A percentile compares a stretch with the other conserved stretches of the same genome.
Evolutionary conservation across 2,329 filamentous ascomycete genomes (phyloP).

Genomic region (Aspergillus sp.): DNA sequence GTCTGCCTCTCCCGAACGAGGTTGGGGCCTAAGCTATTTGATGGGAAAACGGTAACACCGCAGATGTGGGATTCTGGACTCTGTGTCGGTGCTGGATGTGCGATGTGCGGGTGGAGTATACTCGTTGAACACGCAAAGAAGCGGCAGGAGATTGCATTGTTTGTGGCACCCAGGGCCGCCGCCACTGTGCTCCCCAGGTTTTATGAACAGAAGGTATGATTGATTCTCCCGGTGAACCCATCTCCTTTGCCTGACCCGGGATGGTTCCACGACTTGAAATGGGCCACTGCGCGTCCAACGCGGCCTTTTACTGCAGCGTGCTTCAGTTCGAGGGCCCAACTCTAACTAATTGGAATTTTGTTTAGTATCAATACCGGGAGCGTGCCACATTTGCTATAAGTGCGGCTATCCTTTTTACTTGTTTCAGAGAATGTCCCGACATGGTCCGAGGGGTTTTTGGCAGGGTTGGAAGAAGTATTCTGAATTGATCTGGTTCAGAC

Average conservation of each 20-base stretch:
- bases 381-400: conserved; percentile 65
- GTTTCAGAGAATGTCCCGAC: conserved; percentile 60
- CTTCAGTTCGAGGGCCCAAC: conserved; percentile 4
- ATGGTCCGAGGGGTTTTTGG: conserved; percentile 70
- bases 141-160: conserved; percentile 73
- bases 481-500: conserved; percentile 19
- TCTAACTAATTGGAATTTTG: conserved; percentile 22
- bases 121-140: conserved; percentile 66
- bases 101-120: conserved; percentile 79
- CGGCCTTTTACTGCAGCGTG: conserved; percentile 7
- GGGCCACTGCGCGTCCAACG: conserved; percentile 8
- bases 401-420: conserved; percentile 69
- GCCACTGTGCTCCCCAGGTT: conserved; percentile 71
- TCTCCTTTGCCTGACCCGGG: conserved; percentile 9
- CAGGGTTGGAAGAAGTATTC: conserved; percentile 43
- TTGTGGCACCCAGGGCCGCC: conserved; percentile 75
- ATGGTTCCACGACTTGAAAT: conserved; percentile 23
- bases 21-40: conserved; percentile 67
- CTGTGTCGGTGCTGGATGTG: conserved; percentile 70
- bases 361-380: conserved; percentile 66
- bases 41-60: conserved; percentile 53
- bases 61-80: conserved; percentile 60
- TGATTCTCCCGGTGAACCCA: conserved; percentile 4
- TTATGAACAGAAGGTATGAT: conserved; percentile 55
- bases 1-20: conserved; percentile 76